phyloP scores from a whole-genome alignment of 306 rosid genomes.

The Styphnolobium japonicum region DNA sequence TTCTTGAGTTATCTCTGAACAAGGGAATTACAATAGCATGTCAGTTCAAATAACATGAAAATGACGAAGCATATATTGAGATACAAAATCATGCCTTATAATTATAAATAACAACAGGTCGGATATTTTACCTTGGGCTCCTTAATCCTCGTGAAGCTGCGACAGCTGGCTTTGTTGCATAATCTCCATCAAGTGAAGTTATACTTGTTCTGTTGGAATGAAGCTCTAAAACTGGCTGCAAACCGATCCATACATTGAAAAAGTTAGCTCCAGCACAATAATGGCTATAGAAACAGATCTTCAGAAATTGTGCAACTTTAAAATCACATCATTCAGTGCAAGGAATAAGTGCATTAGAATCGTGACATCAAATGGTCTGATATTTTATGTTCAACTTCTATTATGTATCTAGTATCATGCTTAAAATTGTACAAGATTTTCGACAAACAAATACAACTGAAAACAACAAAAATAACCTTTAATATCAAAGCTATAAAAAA shows the following conservation, averaged over 20 bases:
- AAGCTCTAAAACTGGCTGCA: constrained; percentile 38
- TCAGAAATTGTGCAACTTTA: not conserved
- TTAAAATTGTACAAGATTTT: not conserved
- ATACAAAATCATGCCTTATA: not conserved
- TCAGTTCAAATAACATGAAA: not conserved
- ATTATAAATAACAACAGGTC: not conserved
- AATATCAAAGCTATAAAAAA: not conserved
- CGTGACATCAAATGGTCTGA: not conserved
- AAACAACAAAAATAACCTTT: not conserved
- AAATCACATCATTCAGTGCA: not conserved
- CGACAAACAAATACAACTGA: not conserved
- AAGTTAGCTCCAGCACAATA: constrained; percentile 17
- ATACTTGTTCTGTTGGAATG: constrained; percentile 26
- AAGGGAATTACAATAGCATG: not conserved
- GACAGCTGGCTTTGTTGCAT: constrained; percentile 30
- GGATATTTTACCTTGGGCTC: constrained; percentile 36
- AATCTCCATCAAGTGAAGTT: constrained; percentile 35
- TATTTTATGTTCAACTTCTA: not conserved
- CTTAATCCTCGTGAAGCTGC: constrained; percentile 31
- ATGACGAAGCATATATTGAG: not conserved
- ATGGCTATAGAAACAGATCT: not conserved
- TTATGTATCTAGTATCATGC: not conserved
- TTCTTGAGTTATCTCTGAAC: constrained; percentile 65
- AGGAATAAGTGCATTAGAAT: not conserved
- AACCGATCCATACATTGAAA: not conserved